Conservation (phyloP, 2,329 filamentous ascomycete species). For the Cryphonectria japonica region DNA sequence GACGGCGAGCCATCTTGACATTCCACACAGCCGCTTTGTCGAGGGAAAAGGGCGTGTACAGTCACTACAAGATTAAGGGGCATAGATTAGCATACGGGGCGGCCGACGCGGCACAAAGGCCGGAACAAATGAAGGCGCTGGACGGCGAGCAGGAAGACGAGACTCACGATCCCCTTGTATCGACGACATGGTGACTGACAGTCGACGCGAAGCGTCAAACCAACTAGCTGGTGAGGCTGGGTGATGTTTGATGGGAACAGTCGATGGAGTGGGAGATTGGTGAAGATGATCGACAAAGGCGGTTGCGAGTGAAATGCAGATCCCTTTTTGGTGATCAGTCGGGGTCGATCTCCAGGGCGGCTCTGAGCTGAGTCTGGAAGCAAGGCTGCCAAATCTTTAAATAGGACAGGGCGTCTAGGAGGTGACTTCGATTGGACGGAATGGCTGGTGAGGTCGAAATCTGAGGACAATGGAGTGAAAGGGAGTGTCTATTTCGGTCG, state of each 20-base stretch:
- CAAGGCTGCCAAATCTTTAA: constrained; percentile 28
- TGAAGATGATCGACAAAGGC: constrained; percentile 27
- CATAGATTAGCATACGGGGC: constrained; percentile 14
- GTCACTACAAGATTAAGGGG: constrained; percentile 26
- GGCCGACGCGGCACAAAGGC: neutral
- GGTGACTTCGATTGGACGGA: constrained; percentile 2
- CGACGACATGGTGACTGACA: constrained; percentile 24
- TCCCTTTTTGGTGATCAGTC: constrained; percentile 28
- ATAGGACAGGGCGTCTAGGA: constrained; percentile 20
- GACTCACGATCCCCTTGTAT: constrained; percentile 18
- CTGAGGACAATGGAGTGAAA: constrained; percentile 2
- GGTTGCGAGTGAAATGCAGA: constrained; percentile 15
- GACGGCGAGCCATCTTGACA: constrained; percentile 48
- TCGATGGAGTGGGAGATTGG: neutral
- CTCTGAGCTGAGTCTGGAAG: constrained; percentile 25
- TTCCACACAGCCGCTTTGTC: constrained; percentile 49
- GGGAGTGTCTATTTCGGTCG: constrained; percentile 2
- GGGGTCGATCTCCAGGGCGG: constrained; percentile 14
- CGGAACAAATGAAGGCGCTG: neutral
- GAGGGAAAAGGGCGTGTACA: constrained; percentile 41
- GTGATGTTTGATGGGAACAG: neutral
- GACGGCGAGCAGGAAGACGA: neutral
- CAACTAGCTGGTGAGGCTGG: neutral
- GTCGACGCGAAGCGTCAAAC: constrained; percentile 9
- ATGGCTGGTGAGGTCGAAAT: neutral